Evolutionary conservation across 2,329 filamentous ascomycete genomes (phyloP), one percentile per base, ranked within the genome.

Genomic region (Penicillium italicum): DNA sequence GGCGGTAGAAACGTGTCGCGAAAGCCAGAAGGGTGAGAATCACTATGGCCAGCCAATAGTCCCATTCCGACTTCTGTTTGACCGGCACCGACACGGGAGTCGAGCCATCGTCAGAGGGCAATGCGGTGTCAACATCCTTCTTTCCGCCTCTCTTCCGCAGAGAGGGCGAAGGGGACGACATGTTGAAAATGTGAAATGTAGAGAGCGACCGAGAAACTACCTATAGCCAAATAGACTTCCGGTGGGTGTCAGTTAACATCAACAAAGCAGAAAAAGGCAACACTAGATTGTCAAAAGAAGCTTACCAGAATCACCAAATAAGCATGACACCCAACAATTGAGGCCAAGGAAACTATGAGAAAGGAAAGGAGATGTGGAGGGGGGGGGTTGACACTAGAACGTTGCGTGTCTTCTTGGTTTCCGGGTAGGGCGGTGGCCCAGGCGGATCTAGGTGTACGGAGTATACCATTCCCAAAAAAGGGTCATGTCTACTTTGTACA

Each of bases 1-100:
- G 97, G 60, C 91, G 92, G 85, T 89, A 97, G 80, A 99, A 99
- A 60, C 94, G 84, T 45, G 94, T 97, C 60, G 91, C 70, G 70
- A 99, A 97, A 47, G 91, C 93, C 63, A 97, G 78, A 28, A 85
- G 68, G 2, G 93, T 97, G 70, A 96, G 86, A 64, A 96, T 72
- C 31, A 76, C 75, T 57, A 97, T 82, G 59, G 85, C 89, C 62
- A 94, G 74, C 80, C 88, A 86, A 80, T 97, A 95, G 68, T 95
- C 90, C 81, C 85, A 87, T 75, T 96, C 89, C n/a, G 82, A 81
- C 54, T 65, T 61, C 7, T 60, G 59, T 54, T 70, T 69, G 55
- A 64, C 49, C 7, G 56, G 52, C 40, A 63, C 54, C 38, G 37
- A 43, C 48, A 62, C 64, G 50, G 63, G 57, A 43, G 63, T 36